Percentiles rank a stretch among this genome's conserved stretches.
Evolutionary conservation across 768 basidiomycete species (phyloP).

Genomic region (Infundibulicybe gibba): DNA sequence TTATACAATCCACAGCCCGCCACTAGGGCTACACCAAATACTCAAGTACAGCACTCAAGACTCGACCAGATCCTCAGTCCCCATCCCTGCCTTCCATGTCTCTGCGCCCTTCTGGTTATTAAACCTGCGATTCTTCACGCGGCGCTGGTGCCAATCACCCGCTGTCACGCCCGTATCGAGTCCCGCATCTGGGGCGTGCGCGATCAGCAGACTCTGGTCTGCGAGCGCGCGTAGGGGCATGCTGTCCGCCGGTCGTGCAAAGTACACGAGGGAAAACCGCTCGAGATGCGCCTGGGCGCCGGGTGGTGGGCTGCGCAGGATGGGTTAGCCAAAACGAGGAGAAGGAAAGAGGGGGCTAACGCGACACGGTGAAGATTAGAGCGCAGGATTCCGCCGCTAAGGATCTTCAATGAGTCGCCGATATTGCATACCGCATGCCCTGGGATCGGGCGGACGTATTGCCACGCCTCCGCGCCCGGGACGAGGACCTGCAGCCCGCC

Average conservation of each 20-base stretch:
- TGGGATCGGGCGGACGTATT: too few species aligned
- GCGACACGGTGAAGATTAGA: constrained; percentile 55
- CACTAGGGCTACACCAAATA: too few species aligned
- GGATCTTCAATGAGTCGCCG: constrained; percentile 48
- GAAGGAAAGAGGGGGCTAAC: constrained; percentile 15
- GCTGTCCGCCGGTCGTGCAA: constrained; percentile 58
- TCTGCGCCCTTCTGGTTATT: constrained; percentile 44
- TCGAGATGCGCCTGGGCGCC: constrained; percentile 47
- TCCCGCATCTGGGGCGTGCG: constrained; percentile 30
- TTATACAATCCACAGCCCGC: too few species aligned
- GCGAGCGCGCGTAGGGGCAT: constrained; percentile 48
- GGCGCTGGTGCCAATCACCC: constrained; percentile 39
- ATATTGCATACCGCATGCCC: too few species aligned
- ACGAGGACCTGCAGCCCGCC: too few species aligned
- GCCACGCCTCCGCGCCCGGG: too few species aligned
- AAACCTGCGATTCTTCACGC: constrained; percentile 41
- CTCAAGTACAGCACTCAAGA: constrained; percentile 1
- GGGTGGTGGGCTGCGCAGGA: constrained; percentile 50
- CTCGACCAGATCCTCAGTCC: constrained; percentile 26
- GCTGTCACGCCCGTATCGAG: constrained; percentile 33
- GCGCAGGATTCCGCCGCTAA: constrained; percentile 23
- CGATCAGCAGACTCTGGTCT: constrained; percentile 41
- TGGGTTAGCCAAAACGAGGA: background rate
- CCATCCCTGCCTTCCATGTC: constrained; percentile 44
- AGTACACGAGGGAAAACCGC: constrained; percentile 69